These are phyloP conservation scores for Phytophthora sojae DNA, from an alignment of 352 stramenopile genomes.

Conservation along the genomic window DNA sequence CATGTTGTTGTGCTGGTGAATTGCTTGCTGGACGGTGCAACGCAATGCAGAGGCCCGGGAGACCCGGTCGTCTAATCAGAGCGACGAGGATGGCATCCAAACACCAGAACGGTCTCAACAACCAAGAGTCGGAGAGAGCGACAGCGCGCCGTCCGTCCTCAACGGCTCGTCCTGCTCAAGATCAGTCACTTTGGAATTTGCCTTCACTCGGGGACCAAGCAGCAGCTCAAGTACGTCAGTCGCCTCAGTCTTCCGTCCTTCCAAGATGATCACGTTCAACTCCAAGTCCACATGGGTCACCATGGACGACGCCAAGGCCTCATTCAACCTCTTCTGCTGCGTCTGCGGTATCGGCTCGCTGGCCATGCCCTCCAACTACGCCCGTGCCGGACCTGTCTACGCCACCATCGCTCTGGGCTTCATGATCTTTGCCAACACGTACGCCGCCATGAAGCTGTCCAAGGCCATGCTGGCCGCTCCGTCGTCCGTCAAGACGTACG, in stretches of 20 bases:
- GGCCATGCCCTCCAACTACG: slow-evolving; percentile 36
- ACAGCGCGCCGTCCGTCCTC: not conserved
- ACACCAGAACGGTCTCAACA: slow-evolving; percentile 24
- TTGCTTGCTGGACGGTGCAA: slow-evolving; percentile 16
- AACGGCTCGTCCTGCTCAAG: not conserved
- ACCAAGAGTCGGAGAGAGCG: slow-evolving; percentile 15
- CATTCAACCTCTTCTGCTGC: slow-evolving; percentile 36
- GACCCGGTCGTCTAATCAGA: slow-evolving; percentile 20
- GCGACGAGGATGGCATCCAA: slow-evolving; percentile 18
- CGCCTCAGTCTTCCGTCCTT: not conserved
- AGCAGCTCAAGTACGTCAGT: slow-evolving; percentile 7
- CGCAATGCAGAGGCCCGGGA: slow-evolving; percentile 2
- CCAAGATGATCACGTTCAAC: slow-evolving; percentile 8
- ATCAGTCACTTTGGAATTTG: slow-evolving; percentile 29
- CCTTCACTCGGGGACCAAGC: slow-evolving; percentile 5
- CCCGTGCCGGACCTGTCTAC: slow-evolving; percentile 24
- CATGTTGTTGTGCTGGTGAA: slow-evolving; percentile 22
- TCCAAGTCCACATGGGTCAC: slow-evolving; percentile 34
- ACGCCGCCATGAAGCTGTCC: slow-evolving; percentile 31
- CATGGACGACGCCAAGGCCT: slow-evolving; percentile 30
- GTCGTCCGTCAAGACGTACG: slow-evolving; percentile 34
- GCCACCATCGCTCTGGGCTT: slow-evolving; percentile 27
- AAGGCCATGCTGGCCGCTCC: slow-evolving; percentile 31
- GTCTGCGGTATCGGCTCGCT: slow-evolving; percentile 34
- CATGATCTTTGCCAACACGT: slow-evolving; percentile 38